Percentiles rank a stretch among this genome's conserved stretches.
phyloP scores from a whole-genome alignment of 2,329 filamentous ascomycete species.

The Clarireedia homoeocarpa region DNA sequence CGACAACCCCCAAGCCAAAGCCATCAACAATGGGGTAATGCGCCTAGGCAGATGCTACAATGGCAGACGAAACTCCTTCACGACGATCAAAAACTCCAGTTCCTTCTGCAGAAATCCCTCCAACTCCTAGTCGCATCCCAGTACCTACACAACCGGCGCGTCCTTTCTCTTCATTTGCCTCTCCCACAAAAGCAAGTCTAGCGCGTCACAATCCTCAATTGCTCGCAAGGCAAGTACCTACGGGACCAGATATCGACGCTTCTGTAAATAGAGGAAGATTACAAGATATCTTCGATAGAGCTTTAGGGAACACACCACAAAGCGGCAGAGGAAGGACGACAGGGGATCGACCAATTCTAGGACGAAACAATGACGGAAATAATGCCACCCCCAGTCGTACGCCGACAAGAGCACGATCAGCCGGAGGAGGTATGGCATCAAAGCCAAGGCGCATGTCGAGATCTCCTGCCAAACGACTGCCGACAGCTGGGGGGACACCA shows the following conservation, averaged over 20 bases:
- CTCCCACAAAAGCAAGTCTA: conserved; percentile 58
- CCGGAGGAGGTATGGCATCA: conserved; percentile 18
- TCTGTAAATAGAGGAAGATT: conserved; percentile 22
- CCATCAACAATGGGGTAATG: background rate
- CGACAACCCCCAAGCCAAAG: background rate
- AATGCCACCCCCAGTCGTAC: conserved; percentile 10
- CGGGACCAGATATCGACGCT: conserved; percentile 30
- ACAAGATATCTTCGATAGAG: conserved; percentile 24
- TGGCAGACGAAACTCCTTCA: conserved; percentile 6
- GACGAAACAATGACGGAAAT: background rate
- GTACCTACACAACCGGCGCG: conserved; percentile 12
- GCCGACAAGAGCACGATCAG: conserved; percentile 10
- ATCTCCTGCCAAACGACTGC: conserved; percentile 20
- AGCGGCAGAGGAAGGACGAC: conserved; percentile 10
- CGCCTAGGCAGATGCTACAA: background rate
- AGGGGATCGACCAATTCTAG: conserved; percentile 12
- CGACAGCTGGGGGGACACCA: conserved; percentile 4
- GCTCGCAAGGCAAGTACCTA: conserved; percentile 34
- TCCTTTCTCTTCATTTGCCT: conserved; percentile 50
- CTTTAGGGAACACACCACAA: conserved; percentile 15
- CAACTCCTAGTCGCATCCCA: conserved; percentile 31
- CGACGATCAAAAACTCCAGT: conserved; percentile 6
- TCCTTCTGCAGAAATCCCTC: conserved; percentile 30
- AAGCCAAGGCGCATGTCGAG: conserved; percentile 25
- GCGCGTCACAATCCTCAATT: conserved; percentile 53